Evolutionary conservation across 805 yeast genomes (phyloP), one percentile per base, ranked within the genome.

Genomic region (Torulaspora delbrueckii): DNA sequence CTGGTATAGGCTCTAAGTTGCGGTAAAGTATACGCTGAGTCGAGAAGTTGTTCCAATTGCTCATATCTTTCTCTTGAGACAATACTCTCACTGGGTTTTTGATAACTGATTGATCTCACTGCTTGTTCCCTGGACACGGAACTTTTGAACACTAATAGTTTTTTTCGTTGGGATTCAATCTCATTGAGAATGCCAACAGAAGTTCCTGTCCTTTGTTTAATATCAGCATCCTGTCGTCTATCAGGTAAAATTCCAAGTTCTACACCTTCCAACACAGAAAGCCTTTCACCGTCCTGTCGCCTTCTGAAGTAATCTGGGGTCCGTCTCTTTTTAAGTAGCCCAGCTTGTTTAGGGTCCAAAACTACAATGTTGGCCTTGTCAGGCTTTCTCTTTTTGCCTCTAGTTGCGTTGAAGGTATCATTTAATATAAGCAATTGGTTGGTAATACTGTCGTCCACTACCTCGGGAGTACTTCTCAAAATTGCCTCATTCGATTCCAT

Each of bases 341-440:
- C 66, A 2, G 65, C 56, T 38, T 61, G 60, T 18, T 42, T 45
- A 5, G 59, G 62, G 41, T 58, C 55, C 19, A 64, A 42, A 1
- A 64, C 66, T 3, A 64, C 58, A 16, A 61, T 53, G 18, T 56
- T 51, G 10, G 58, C 55, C 27, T 53, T 60, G 19, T 40, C 32
- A 12, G 68, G 67, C 46, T 58, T 57, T 18, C 59, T 33, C 39
- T 64, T 64, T 47, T 53, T 60, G 3, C 67, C 68, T 41, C 58
- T 49, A 6, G 48, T 52, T n/a, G 30, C 41, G 8, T 26, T 25
- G n/a, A 36, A 26, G 4, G 38, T 24, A 18, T 34, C 40, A 7
- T 39, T 41, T 14, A 12, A 19, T 18, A 42, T 10, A 9, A 10
- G 24, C 9, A 23, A 35, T 8, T 35, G 28, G 27, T 34, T 40